These are phyloP conservation scores for Rachicladosporium sp. DNA, from an alignment of 2,329 filamentous ascomycete species.

Conservation along the genomic window DNA sequence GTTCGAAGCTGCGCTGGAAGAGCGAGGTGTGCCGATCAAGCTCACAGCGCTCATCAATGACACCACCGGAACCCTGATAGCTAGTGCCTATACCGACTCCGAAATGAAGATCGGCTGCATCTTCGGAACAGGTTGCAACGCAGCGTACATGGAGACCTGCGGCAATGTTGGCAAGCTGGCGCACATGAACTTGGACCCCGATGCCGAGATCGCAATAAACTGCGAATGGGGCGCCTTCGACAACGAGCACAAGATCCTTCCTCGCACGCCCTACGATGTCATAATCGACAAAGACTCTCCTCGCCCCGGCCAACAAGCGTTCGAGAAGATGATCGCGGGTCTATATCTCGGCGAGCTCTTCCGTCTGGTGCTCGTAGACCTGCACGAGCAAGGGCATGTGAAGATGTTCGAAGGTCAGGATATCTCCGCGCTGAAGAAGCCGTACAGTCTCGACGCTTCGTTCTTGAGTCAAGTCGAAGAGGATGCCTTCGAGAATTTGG, in stretches of 20 bases:
- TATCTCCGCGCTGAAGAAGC: slow-evolving; percentile 64
- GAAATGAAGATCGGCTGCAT: slow-evolving; percentile 94
- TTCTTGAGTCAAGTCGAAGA: slow-evolving; percentile 89
- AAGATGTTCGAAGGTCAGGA: slow-evolving; percentile 77
- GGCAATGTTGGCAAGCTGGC: slow-evolving; percentile 88
- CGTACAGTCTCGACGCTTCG: slow-evolving; percentile 83
- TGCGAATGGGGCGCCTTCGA: slow-evolving; percentile 97
- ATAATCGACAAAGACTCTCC: slow-evolving; percentile 33
- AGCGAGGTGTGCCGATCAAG: slow-evolving; percentile 79
- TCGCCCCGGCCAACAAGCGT: slow-evolving; percentile 32
- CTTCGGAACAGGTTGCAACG: slow-evolving; percentile 96
- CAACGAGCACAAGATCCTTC: slow-evolving; percentile 80
- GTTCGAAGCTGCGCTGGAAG: slow-evolving; percentile 65
- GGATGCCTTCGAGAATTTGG: slow-evolving; percentile 90
- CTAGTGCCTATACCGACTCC: slow-evolving; percentile 89
- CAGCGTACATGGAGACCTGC: slow-evolving; percentile 91
- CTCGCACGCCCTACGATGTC: slow-evolving; percentile 55
- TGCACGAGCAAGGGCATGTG: slow-evolving; percentile 48
- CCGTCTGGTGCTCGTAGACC: slow-evolving; percentile 31
- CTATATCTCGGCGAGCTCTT: slow-evolving; percentile 35
- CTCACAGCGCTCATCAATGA: slow-evolving; percentile 92
- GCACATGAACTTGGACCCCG: slow-evolving; percentile 65
- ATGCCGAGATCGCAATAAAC: slow-evolving; percentile 79
- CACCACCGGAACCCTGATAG: slow-evolving; percentile 92
- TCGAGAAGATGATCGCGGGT: slow-evolving; percentile 35